These are phyloP conservation scores for Seiridium cupressi DNA, from an alignment of 2,329 filamentous ascomycete species.

Conservation along the genomic window DNA sequence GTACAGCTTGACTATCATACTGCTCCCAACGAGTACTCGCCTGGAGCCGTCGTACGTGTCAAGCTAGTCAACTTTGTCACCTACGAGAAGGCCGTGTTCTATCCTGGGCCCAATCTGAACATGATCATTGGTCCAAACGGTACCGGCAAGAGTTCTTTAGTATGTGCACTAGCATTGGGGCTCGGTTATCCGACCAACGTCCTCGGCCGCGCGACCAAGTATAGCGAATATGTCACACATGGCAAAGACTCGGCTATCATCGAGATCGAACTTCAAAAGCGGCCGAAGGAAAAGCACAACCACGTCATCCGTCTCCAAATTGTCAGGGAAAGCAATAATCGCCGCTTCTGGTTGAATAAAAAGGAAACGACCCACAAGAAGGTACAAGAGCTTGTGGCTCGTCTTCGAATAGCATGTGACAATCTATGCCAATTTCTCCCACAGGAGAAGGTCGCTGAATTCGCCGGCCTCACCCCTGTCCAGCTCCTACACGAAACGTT, in stretches of 20 bases:
- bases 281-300: conserved; percentile 60
- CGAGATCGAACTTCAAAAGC: conserved; percentile 83
- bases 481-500: conserved; percentile 84
- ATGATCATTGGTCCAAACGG: conserved; percentile 99
- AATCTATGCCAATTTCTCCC: conserved; percentile 97
- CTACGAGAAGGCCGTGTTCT: conserved; percentile 88
- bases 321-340: conserved; percentile 76
- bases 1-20: neutral
- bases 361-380: conserved; percentile 59
- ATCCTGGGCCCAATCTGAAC: conserved; percentile 87
- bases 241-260: conserved; percentile 74
- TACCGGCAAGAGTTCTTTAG: conserved; percentile 94
- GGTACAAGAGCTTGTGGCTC: conserved; percentile 65
- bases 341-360: conserved; percentile 76
- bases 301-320: conserved; percentile 75
- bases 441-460: conserved; percentile 93
- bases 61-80: conserved; percentile 89
- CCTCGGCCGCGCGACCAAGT: conserved; percentile 79
- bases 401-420: conserved; percentile 89
- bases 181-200: conserved; percentile 80
- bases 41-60: conserved; percentile 87
- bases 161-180: conserved; percentile 94
- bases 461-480: conserved; percentile 78
- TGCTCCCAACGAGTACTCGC: conserved; percentile 45
- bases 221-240: conserved; percentile 92